Evolutionary conservation across 768 basidiomycete species (phyloP).

Genomic region (Hericium erinaceus): DNA sequence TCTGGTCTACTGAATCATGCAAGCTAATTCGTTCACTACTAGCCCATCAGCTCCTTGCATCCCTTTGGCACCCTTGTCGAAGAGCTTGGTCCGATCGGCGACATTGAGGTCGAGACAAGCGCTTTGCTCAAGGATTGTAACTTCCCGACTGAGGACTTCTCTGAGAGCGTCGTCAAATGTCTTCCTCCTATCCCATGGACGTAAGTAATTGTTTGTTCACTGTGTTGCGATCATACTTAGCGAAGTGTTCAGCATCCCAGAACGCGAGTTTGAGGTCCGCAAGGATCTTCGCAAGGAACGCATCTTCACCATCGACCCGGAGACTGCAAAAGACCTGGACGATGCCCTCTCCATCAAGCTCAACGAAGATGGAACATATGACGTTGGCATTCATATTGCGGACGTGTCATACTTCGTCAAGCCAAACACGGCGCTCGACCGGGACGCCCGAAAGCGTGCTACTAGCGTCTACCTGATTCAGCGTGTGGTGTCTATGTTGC

Average conservation of each 20-base stretch:
- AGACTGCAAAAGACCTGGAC: conserved; percentile 84
- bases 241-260: conserved; percentile 55
- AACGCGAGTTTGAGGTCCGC: conserved; percentile 79
- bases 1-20: neutral
- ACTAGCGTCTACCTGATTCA: conserved; percentile 97
- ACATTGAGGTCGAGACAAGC: conserved; percentile 95
- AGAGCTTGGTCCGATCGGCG: conserved; percentile 96
- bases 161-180: conserved; percentile 91
- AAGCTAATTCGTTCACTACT: conserved; percentile 7
- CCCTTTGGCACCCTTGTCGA: conserved; percentile 98
- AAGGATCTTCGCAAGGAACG: conserved; percentile 81
- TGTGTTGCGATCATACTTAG: conserved; percentile 10
- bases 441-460: conserved; percentile 94
- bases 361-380: conserved; percentile 88
- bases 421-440: conserved; percentile 93
- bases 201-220: conserved; percentile 34
- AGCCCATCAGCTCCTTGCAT: conserved; percentile 94
- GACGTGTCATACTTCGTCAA: conserved; percentile 95
- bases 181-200: conserved; percentile 93
- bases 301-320: conserved; percentile 91
- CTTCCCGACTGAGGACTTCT: conserved; percentile 96
- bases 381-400: conserved; percentile 91
- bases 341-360: conserved; percentile 86
- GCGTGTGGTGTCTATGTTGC: conserved; percentile 94
- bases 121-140: conserved; percentile 98